Evolutionary conservation across 805 yeast genomes (phyloP), one percentile per base, ranked within the genome.

Genomic region (Barnettozyma californica): DNA sequence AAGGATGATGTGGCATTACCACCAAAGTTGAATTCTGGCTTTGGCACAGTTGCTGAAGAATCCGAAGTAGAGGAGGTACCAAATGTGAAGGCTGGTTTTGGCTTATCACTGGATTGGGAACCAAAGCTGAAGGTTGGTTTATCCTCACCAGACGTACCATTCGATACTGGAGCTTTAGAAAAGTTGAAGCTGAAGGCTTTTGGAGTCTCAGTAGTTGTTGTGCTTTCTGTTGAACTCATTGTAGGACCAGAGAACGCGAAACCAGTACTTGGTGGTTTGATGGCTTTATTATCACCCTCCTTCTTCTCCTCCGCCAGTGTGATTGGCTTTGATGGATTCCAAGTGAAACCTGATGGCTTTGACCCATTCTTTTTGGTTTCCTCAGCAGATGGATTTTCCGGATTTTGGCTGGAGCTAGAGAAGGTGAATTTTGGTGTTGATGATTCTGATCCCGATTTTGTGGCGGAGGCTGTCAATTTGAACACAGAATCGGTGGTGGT

Each of bases 401-500:
- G 14, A 14, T 20, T 38, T 50, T 57, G 1, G 49, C 21, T 26
- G 52, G 19, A 7, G 40, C 41, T 40, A 36, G 44, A 42, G 46
- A 48, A 34, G 33, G 47, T 31, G 35, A 48, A 33, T 5, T 44
- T 34, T 11, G 48, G 46, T 29, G 51, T 47, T 16, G 48, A 43
- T 13, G 45, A 21, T 29, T 13, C 43, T 18, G 38, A 11, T 26
- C 26, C 18, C 9, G 43, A n/a, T 20, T 40, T n/a, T 18, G 43
- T 35, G 11, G 37, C 23, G 27, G 51, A 19, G 46, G 44, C 41
- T 16, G 44, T 52, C n/a, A 71, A 54, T 36, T 66, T 68, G 51
- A 71, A 71, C 1, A 66, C 65, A 48, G 63, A 63, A 43, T 69
- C 57, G 16, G 43, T 44, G 9, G 51, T 63, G 41, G 66, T 64